Conservation (phyloP, 2,329 filamentous ascomycete genomes). For the Nemania serpens region DNA sequence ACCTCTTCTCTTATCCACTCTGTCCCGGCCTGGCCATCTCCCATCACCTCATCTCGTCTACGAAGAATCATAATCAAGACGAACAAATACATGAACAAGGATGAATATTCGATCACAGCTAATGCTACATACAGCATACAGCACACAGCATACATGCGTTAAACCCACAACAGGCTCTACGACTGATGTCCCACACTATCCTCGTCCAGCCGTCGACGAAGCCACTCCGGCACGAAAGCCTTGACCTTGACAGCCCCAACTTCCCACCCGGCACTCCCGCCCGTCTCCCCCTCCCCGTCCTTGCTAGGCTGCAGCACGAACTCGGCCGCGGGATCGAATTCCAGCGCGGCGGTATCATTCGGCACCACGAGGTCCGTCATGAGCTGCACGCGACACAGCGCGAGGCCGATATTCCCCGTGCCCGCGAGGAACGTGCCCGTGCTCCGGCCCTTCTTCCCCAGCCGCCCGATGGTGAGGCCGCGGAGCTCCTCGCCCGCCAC, state of each 20-base stretch:
- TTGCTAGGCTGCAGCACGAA: slow-evolving; percentile 57
- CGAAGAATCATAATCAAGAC: no score
- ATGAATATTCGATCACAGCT: no score
- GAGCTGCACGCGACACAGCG: slow-evolving; percentile 82
- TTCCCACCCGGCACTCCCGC: no score
- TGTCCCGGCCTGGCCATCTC: no score
- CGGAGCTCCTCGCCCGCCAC: slow-evolving; percentile 1
- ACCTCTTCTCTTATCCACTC: no score
- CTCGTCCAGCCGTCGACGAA: slow-evolving; percentile 49
- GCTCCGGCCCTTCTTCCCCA: slow-evolving; percentile 65
- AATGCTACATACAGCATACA: no score
- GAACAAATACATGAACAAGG: no score
- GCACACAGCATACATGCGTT: no score
- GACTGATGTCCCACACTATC: slow-evolving; percentile 1
- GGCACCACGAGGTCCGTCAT: slow-evolving; percentile 83
- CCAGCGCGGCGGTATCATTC: slow-evolving; percentile 66
- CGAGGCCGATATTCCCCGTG: slow-evolving; percentile 85
- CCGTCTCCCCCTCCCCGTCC: slow-evolving; percentile 45
- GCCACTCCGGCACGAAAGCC: slow-evolving; percentile 85
- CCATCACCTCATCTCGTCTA: no score
- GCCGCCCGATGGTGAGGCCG: slow-evolving; percentile 55
- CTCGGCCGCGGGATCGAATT: slow-evolving; percentile 64
- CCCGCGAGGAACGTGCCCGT: slow-evolving; percentile 81
- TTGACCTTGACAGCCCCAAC: slow-evolving; percentile 59
- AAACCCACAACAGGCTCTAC: no score